Evolutionary conservation across 2,329 filamentous ascomycete genomes (phyloP), one percentile per base, ranked within the genome.

Genomic region (Endothia cerciana): DNA sequence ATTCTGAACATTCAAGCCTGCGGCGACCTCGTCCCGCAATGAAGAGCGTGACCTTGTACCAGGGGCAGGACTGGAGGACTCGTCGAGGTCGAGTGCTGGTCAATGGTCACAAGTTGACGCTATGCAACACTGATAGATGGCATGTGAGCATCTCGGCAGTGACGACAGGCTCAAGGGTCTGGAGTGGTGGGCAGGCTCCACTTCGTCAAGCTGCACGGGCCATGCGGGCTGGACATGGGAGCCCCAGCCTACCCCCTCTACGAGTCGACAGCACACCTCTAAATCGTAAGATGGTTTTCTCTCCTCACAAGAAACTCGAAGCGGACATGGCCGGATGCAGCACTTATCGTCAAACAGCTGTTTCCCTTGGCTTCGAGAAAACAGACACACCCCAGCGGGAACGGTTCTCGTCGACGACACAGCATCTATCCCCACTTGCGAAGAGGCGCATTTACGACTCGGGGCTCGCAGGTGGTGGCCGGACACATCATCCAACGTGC

Each of bases 121-220:
- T 30, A 17, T 55, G 51, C 28, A 22, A 55, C 41, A 43, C 13
- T 43, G 13, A 5, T 36, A 36, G 51, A 33, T 55, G 51, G 51
- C 51, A 55, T 55, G 51, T 55, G 51, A 55, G 51, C 30, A 36
- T 33, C 51, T 36, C 15, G 17, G 51, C 11, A 55, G 51, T 55
- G 51, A 55, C 51, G 51, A 55, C 51, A 55, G 30, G 51, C 19
- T 36, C 30, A 30, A 36, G 51, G 51, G 28, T 55, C 19, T 55
- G 51, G 51, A n/a, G 30, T n/a, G 19, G 51, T 55, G 51, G 30
- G 51, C 28, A 55, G 30, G 51, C 17, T n/a, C 30, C 51, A 55
- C 51, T 19, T 2, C 15, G 7, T 8, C 28, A 13, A 13, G 28
- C 30, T 55, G 15, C 17, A 13, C 15, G 17, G 51, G 51, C 19